Percentiles rank a stretch among this genome's conserved stretches.
Conservation (phyloP, 176 grass and related monocot genomes). For the Oryza officinalis region DNA sequence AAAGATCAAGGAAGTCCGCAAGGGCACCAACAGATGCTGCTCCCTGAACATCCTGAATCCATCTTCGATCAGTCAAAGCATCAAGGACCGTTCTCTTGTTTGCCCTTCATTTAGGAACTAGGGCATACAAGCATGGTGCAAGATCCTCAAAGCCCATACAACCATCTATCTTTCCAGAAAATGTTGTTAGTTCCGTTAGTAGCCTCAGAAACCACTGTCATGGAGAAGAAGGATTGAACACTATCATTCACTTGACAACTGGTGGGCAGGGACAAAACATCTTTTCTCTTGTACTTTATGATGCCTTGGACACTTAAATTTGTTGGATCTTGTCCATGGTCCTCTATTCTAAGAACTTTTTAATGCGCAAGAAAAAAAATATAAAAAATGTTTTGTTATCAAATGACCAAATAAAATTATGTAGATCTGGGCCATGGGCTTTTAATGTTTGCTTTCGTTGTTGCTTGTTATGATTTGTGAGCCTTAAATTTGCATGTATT, state of each 20-base stretch:
- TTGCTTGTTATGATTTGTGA: background rate
- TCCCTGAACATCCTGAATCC: no score
- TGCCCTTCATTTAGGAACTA: no score
- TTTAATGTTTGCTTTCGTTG: background rate
- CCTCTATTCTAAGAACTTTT: background rate
- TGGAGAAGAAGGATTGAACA: no score
- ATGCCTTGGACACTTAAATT: background rate
- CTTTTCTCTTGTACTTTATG: background rate
- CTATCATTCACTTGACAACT: background rate
- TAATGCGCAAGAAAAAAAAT: slow-evolving; percentile 7
- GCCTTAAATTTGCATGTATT: slow-evolving; percentile 9
- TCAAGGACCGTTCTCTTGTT: no score
- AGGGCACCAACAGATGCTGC: no score
- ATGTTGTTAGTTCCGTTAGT: no score
- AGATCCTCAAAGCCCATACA: no score
- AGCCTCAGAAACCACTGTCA: no score
- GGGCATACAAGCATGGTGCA: no score
- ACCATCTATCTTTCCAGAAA: no score
- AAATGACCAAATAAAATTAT: slow-evolving; percentile 8
- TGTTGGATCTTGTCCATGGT: background rate
- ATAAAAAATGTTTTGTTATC: slow-evolving; percentile 1
- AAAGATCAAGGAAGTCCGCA: no score
- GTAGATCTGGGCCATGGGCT: background rate
- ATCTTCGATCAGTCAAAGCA: no score
- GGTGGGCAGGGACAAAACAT: background rate